Evolutionary conservation across 2,329 filamentous ascomycete species (phyloP), one percentile per base, ranked within the genome.

Genomic region (Penicillium sp.): DNA sequence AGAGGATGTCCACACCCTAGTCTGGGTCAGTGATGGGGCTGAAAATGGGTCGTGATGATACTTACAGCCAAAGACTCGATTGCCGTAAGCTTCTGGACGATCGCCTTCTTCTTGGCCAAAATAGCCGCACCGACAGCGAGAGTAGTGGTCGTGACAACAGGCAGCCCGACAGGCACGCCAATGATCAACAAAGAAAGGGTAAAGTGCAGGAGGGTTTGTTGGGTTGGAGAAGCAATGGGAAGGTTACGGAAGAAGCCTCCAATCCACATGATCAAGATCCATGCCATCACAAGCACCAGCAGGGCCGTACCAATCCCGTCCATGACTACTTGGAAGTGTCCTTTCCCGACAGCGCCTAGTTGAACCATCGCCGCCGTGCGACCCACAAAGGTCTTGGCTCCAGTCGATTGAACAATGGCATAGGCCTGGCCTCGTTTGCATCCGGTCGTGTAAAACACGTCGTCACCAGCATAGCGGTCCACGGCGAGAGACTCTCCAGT

Each of bases 271-370:
- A 82, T 77, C 58, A 91, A 78, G 64, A 90, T 89, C 81, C 83
- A 91, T 70, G 88, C 86, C 75, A 90, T 86, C 72, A 91, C 88
- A 45, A 91, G 78, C 58, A 90, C 84, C 62, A 91, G 78, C 46
- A 91, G 80, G 50, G 84, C 79, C 21, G 86, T 89, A 69, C 88
- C 88, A 65, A 91, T 91, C 61, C 83, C 87, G 78, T 90, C 86
- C 88, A 91, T 91, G 76, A 91, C 88, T 51, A 87, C 84, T 78
- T 91, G 90, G 78, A 90, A 89, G 73, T 90, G 86, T 68, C 88
- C 88, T 68, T 87, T 85, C 66, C 89, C 88, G 73, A 87, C 82
- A 55, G 88, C 87, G 53, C 32, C 32, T 34, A 86, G 85, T 73
- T 88, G 83, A 43, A 91, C 88, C 59, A 91, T 82, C 55, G 80